These are phyloP conservation scores for Aureobasidium sp. DNA, from an alignment of 2,329 filamentous ascomycete species.

Conservation along the genomic window DNA sequence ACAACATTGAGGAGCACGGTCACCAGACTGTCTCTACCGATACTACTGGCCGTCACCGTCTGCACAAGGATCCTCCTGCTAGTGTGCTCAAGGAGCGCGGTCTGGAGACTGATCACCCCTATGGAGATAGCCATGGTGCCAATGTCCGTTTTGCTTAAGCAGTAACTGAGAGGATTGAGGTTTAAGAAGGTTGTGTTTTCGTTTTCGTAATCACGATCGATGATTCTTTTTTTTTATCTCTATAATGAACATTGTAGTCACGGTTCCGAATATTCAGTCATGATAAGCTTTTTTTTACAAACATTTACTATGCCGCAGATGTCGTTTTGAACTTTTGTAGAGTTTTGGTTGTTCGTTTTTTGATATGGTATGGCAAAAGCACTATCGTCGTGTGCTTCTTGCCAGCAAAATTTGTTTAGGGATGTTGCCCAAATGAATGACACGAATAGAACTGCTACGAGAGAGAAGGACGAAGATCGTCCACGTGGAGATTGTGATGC, in stretches of 20 bases:
- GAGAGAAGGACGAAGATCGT: too few species aligned
- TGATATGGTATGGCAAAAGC: too few species aligned
- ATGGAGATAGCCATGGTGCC: not conserved
- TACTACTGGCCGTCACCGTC: conserved; percentile 25
- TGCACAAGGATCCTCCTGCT: conserved; percentile 34
- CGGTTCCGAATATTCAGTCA: not conserved
- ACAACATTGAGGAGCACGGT: conserved; percentile 19
- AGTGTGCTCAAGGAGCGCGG: conserved; percentile 23
- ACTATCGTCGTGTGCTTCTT: too few species aligned
- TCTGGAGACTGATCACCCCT: not conserved
- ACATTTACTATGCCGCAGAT: too few species aligned
- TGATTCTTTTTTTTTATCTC: not conserved
- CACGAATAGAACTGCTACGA: too few species aligned
- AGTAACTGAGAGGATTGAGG: not conserved
- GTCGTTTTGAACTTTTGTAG: too few species aligned
- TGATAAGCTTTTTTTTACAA: not conserved
- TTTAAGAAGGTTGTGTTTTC: not conserved
- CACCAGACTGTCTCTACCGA: conserved; percentile 19
- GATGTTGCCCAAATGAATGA: too few species aligned
- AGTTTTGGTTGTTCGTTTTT: too few species aligned
- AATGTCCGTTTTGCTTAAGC: not conserved
- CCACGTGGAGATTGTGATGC: too few species aligned
- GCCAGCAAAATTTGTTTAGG: too few species aligned
- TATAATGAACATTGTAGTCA: too few species aligned
- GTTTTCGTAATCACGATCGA: not conserved